phyloP scores from a whole-genome alignment of 768 basidiomycete genomes.

The Leucosporidium creatinivorum region DNA sequence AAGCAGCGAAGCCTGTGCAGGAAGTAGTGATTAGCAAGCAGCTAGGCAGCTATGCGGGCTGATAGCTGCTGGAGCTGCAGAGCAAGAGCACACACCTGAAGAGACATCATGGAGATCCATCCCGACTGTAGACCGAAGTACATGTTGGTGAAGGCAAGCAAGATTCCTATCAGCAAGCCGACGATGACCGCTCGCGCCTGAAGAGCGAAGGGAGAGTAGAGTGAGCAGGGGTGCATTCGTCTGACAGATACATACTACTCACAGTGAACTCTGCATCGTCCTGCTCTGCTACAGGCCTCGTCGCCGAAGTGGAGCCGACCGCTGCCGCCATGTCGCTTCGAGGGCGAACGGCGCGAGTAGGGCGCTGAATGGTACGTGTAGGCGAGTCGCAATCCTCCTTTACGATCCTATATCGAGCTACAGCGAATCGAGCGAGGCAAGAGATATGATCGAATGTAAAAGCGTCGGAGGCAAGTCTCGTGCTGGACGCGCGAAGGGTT shows the following conservation, averaged over 20 bases:
- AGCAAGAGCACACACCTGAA: slow-evolving; percentile 8
- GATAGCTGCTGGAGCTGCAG: slow-evolving; percentile 19
- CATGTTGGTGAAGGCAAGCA: slow-evolving; percentile 77
- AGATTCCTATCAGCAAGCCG: slow-evolving; percentile 74
- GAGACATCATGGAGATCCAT: slow-evolving; percentile 73
- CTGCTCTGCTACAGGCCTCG: neutral
- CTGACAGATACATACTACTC: neutral
- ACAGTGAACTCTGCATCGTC: neutral
- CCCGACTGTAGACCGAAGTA: slow-evolving; percentile 82
- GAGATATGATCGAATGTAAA: no score
- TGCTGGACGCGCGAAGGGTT: no score
- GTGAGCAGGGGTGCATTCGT: no score
- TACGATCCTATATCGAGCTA: no score
- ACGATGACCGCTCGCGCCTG: slow-evolving; percentile 56
- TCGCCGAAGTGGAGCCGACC: no score
- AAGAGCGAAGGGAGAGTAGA: neutral
- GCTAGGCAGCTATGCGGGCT: no score
- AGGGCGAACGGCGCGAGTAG: no score
- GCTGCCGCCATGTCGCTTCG: no score
- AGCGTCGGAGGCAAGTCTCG: no score
- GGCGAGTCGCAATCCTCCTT: no score
- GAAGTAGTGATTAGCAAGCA: slow-evolving; percentile 49
- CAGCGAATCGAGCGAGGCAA: no score
- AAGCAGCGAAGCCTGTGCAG: slow-evolving; percentile 72
- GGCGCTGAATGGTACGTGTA: no score